Conservation (phyloP, 768 basidiomycete genomes). For the Boletellus ananiceps region DNA sequence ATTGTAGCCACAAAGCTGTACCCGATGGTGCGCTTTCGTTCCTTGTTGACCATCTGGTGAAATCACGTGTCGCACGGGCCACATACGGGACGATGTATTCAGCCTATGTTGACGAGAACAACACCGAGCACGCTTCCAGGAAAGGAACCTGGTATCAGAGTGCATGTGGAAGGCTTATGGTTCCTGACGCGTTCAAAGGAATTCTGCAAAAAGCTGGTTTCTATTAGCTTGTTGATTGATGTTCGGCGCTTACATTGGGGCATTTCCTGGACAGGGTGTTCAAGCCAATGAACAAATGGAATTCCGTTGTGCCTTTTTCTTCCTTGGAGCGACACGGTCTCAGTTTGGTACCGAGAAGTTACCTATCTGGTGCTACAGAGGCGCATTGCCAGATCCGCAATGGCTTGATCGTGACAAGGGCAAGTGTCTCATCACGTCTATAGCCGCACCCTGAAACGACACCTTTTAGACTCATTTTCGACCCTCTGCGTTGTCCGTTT, state of each 20-base stretch:
- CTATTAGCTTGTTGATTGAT: neutral
- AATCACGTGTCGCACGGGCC: conserved; percentile 39
- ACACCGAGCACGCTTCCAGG: conserved; percentile 11
- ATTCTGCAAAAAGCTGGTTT: conserved; percentile 11
- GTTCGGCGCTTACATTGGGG: too few species aligned
- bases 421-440: neutral
- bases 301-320: conserved; percentile 13
- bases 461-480: conserved; percentile 7
- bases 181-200: conserved; percentile 3
- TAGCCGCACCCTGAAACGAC: neutral
- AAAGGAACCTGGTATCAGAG: conserved; percentile 1
- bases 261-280: conserved; percentile 4
- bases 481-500: conserved; percentile 8
- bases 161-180: neutral
- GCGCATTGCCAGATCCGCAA: conserved; percentile 1
- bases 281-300: conserved; percentile 11
- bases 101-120: neutral
- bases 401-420: conserved; percentile 11
- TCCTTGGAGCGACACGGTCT: neutral
- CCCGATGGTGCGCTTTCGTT: conserved; percentile 47
- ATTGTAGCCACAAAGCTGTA: conserved; percentile 40
- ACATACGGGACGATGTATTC: conserved; percentile 53
- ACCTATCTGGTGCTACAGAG: conserved; percentile 14
- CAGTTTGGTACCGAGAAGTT: conserved; percentile 1
- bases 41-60: conserved; percentile 42